Percentiles rank a stretch among this genome's conserved stretches.
phyloP scores from a whole-genome alignment of 768 basidiomycete species.

The Tephrocybe sp. region DNA sequence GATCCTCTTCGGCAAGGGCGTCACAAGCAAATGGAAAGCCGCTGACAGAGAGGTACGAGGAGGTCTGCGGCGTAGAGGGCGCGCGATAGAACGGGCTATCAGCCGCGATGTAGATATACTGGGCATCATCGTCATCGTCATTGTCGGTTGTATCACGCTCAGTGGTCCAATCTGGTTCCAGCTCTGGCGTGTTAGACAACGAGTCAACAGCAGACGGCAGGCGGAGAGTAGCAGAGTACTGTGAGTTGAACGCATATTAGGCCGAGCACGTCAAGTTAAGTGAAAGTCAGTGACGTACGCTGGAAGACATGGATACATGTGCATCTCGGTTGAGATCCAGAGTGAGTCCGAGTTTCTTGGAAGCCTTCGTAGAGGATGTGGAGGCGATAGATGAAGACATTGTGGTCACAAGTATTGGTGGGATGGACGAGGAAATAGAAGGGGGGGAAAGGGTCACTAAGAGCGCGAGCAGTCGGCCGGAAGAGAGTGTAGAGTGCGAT shows the following conservation, averaged over 20 bases:
- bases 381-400: constrained; percentile 18
- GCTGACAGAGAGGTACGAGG: constrained; percentile 27
- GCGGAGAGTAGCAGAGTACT: constrained; percentile 5
- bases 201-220: constrained; percentile 12
- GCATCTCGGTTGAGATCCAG: constrained; percentile 11
- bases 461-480: too few relatives aligned
- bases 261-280: background rate
- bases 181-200: constrained; percentile 15
- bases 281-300: constrained; percentile 1
- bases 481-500: background rate
- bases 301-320: background rate
- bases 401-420: background rate
- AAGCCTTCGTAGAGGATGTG: constrained; percentile 12
- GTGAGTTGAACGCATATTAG: background rate
- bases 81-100: constrained; percentile 39
- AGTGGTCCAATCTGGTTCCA: constrained; percentile 18
- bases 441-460: background rate
- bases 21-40: constrained; percentile 24
- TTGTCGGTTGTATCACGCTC: constrained; percentile 11
- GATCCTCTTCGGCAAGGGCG: constrained; percentile 23
- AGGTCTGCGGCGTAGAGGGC: constrained; percentile 26
- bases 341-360: constrained; percentile 20
- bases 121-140: constrained; percentile 24
- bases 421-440: background rate
- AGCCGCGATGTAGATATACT: constrained; percentile 38